A percentile compares a stretch with the other conserved stretches of the same genome.
Evolutionary conservation across 23 red algal species (phyloP).

Genomic region (Agarophyton chilense): DNA sequence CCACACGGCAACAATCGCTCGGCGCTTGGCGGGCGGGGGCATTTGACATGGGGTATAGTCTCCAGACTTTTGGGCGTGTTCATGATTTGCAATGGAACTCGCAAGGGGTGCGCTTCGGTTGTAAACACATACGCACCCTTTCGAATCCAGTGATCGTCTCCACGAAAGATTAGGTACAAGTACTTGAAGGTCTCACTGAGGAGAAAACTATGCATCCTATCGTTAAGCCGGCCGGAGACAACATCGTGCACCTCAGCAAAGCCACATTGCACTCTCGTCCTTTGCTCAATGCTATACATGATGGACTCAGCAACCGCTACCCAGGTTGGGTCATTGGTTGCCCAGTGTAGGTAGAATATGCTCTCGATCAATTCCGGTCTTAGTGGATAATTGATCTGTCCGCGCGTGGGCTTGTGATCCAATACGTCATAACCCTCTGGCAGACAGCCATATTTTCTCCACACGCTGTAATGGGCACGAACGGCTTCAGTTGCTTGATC

Average conservation of each 20-base stretch:
- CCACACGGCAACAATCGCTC: constrained; percentile 1
- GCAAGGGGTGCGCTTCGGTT: constrained; percentile 87
- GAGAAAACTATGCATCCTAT: constrained; percentile 76
- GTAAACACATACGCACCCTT: constrained; percentile 66
- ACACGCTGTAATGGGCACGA: constrained; percentile 63
- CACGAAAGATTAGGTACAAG: constrained; percentile 74
- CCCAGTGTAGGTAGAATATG: constrained; percentile 72
- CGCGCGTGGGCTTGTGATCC: not conserved
- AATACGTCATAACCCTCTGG: constrained; percentile 61
- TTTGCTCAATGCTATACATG: constrained; percentile 48
- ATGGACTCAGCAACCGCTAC: constrained; percentile 25
- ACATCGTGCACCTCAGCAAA: constrained; percentile 36
- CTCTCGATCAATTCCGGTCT: constrained; percentile 66
- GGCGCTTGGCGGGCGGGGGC: not conserved
- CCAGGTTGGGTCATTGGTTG: constrained; percentile 52
- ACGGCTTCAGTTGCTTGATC: constrained; percentile 29
- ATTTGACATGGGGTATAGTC: not conserved
- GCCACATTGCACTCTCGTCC: constrained; percentile 37
- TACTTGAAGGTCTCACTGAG: constrained; percentile 92
- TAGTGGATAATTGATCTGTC: constrained; percentile 60
- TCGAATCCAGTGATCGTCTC: constrained; percentile 62
- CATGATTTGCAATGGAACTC: constrained; percentile 21
- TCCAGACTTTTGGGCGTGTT: not conserved
- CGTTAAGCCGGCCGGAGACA: not conserved
- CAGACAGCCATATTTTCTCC: constrained; percentile 57